Evolutionary conservation across 768 basidiomycete species (phyloP).

Genomic region (Chalciporus piperatus): DNA sequence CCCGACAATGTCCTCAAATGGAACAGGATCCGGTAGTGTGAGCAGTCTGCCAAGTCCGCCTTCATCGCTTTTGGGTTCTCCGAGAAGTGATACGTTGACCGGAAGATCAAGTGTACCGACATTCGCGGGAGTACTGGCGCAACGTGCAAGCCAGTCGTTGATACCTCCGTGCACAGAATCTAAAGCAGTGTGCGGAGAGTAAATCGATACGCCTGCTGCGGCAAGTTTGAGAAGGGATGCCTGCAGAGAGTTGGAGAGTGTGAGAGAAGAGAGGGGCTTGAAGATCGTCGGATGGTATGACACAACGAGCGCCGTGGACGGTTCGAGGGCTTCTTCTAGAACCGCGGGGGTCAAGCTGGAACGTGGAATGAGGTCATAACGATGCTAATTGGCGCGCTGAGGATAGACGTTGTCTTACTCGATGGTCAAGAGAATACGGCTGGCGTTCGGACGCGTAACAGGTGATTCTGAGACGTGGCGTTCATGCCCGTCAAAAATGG

Average conservation of each 20-base stretch:
- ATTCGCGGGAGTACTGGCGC: conserved; percentile 37
- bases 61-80: conserved; percentile 42
- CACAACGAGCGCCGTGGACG: conserved; percentile 64
- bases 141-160: conserved; percentile 84
- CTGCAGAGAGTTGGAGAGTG: conserved; percentile 76
- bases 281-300: conserved; percentile 89
- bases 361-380: conserved; percentile 21
- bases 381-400: conserved; percentile 4
- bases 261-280: conserved; percentile 69
- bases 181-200: conserved; percentile 84
- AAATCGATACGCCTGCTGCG: conserved; percentile 81
- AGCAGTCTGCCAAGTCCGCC: conserved; percentile 73
- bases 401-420: conserved; percentile 44
- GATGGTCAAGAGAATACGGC: conserved; percentile 63
- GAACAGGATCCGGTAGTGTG: conserved; percentile 52
- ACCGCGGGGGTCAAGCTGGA: conserved; percentile 74
- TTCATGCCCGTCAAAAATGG: conserved; percentile 2
- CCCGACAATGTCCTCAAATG: conserved; percentile 56
- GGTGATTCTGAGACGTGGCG: conserved; percentile 46
- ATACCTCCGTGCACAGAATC: conserved; percentile 84
- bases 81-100: conserved; percentile 32
- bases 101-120: conserved; percentile 27
- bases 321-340: conserved; percentile 60
- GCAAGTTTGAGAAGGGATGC: conserved; percentile 75
- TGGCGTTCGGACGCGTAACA: conserved; percentile 42